These are phyloP conservation scores for Melastoma candidum DNA, from an alignment of 441 rosid species.

Conservation along the genomic window DNA sequence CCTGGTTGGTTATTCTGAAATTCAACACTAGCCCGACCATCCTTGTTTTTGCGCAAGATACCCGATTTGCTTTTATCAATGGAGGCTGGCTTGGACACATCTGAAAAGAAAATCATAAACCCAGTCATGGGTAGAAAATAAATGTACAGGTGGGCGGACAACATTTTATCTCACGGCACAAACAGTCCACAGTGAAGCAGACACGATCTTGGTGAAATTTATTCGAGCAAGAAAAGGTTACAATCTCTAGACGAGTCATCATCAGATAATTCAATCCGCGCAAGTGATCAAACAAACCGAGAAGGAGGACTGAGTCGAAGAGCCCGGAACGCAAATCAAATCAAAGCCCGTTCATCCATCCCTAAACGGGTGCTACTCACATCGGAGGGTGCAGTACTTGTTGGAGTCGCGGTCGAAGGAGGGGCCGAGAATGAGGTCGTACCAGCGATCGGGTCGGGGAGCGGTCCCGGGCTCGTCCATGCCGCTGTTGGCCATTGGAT, in stretches of 20 bases:
- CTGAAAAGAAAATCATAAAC: conserved; percentile 20
- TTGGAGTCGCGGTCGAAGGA: conserved; percentile 62
- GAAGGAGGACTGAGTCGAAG: neutral
- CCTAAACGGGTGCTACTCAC: conserved; percentile 24
- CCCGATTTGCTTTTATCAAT: conserved; percentile 73
- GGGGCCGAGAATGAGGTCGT: conserved; percentile 55
- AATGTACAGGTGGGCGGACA: neutral
- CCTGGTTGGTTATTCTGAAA: conserved; percentile 78
- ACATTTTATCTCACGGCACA: neutral
- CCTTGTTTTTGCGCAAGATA: conserved; percentile 55
- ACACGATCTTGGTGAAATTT: too few species aligned
- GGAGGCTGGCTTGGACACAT: conserved; percentile 85
- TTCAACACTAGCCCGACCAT: conserved; percentile 67
- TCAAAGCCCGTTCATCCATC: neutral
- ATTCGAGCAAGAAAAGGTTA: too few species aligned
- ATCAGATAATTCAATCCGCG: too few species aligned
- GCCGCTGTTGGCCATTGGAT: conserved; percentile 32
- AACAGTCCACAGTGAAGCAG: too few species aligned
- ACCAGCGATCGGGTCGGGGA: conserved; percentile 77
- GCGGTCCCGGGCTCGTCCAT: conserved; percentile 58
- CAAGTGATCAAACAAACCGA: too few species aligned
- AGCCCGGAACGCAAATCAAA: neutral
- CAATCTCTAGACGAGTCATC: too few species aligned
- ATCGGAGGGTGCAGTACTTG: conserved; percentile 63
- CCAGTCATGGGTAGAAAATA: neutral